Evolutionary conservation across 2,329 filamentous ascomycete species (phyloP), one percentile per base, ranked within the genome.

Genomic region (Xylariaceae sp.): DNA sequence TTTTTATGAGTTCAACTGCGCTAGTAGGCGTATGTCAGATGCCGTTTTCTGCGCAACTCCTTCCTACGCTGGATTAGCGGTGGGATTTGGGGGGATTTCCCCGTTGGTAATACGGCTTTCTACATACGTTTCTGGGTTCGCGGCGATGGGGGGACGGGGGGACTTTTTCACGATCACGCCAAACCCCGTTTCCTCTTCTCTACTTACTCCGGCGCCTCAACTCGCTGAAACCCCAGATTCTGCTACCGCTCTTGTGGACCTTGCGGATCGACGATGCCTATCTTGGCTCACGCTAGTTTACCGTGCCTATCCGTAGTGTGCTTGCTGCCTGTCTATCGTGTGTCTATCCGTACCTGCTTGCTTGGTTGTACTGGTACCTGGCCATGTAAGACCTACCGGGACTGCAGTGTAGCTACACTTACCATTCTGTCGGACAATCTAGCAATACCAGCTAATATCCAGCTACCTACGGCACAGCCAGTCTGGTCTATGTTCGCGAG

Each of bases 231-330:
- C 37, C 50, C 47, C 47, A 55, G 47, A 56, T 58, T 53, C 56
- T 34, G 59, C 48, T 49, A 44, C 52, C 49, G 49, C 42, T 53
- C 37, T 57, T 50, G 48, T 56, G 47, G 56, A 35, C 39, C 15
- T 51, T 50, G 56, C 37, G 44, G 42, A 58, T 60, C 53, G 42
- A 44, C 45, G 35, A 53, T 56, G 4, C 37, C 37, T 42, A 51
- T 53, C 51, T 54, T 11, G 5, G 45, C 47, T 18, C 9, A 42
- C 42, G 7, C 42, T 45, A 45, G 5, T 45, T n/a, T 42, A 42
- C 11, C 37, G 11, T 42, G 37, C 10, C 37, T 11, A 37, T 37
- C 9, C 5, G 35, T 37, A 7, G 37, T 39, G 37, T 39, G 37
- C 37, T 39, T 39, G 17, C 23, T 30, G 23, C 23, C 23, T 30